These are phyloP conservation scores for Calycina marina DNA, from an alignment of 2,329 filamentous ascomycete species.

Conservation along the genomic window DNA sequence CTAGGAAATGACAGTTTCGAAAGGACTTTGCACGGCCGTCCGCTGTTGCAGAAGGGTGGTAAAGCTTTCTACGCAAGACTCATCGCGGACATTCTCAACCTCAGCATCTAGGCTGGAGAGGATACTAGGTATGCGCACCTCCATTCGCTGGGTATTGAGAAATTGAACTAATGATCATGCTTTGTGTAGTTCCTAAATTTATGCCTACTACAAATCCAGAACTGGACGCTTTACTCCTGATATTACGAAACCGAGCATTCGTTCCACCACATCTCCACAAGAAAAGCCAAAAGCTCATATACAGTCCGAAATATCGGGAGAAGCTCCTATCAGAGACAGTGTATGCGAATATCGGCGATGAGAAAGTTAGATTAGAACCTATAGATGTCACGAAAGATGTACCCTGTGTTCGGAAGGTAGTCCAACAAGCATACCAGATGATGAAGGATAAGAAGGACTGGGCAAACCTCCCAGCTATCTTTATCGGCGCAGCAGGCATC, in stretches of 20 bases:
- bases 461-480: constrained; percentile 19
- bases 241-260: constrained; percentile 43
- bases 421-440: constrained; percentile 11
- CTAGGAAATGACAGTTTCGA: too few species aligned
- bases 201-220: constrained; percentile 38
- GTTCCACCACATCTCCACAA: constrained; percentile 43
- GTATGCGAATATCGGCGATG: constrained; percentile 41
- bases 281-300: constrained; percentile 38
- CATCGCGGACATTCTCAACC: constrained; percentile 17
- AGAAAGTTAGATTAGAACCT: constrained; percentile 23
- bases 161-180: neutral
- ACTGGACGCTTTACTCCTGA: constrained; percentile 36
- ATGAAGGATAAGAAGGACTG: constrained; percentile 23
- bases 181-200: constrained; percentile 18
- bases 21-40: constrained; percentile 5
- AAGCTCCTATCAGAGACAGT: constrained; percentile 39
- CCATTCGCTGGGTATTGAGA: neutral
- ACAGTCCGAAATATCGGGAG: constrained; percentile 30
- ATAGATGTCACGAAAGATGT: constrained; percentile 13
- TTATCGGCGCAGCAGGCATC: constrained; percentile 18
- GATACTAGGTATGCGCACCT: constrained; percentile 2
- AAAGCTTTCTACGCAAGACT: constrained; percentile 3
- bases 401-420: constrained; percentile 6
- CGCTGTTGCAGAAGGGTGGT: constrained; percentile 11
- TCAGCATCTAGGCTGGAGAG: constrained; percentile 18